A percentile compares a stretch with the other conserved stretches of the same genome.
Conservation (phyloP, 768 basidiomycete genomes). For the Panus rudis region DNA sequence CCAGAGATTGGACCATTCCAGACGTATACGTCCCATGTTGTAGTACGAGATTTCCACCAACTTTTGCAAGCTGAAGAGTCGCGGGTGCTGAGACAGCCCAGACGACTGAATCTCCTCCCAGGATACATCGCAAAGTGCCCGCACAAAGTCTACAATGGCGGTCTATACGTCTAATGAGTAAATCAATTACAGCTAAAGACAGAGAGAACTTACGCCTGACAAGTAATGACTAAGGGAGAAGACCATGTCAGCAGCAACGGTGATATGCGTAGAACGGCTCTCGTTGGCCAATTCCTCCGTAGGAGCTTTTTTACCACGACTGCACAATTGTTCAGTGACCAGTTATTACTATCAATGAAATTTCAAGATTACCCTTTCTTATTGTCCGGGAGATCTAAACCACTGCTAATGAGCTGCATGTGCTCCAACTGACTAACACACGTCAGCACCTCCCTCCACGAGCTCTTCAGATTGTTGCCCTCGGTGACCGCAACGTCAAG, state of each 20-base stretch:
- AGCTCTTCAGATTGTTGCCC: slow-evolving; percentile 91
- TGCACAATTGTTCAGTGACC: slow-evolving; percentile 25
- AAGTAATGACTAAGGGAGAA: slow-evolving; percentile 94
- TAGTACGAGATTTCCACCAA: slow-evolving; percentile 99
- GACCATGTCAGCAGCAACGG: slow-evolving; percentile 98
- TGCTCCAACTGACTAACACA: slow-evolving; percentile 98
- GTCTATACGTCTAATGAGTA: slow-evolving; percentile 40
- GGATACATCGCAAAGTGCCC: slow-evolving; percentile 91
- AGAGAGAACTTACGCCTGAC: slow-evolving; percentile 68
- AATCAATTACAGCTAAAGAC: slow-evolving; percentile 6
- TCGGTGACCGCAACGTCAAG: slow-evolving; percentile 95
- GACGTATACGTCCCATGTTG: slow-evolving; percentile 96
- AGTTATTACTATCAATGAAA: slow-evolving; percentile 3
- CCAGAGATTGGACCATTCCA: slow-evolving; percentile 99
- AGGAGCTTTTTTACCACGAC: slow-evolving; percentile 48
- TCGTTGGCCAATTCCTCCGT: slow-evolving; percentile 95
- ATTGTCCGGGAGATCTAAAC: slow-evolving; percentile 78
- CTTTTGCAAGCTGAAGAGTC: slow-evolving; percentile 95
- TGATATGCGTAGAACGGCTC: slow-evolving; percentile 95
- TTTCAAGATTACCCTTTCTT: slow-evolving; percentile 74
- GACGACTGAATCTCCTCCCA: slow-evolving; percentile 99
- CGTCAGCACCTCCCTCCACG: slow-evolving; percentile 93
- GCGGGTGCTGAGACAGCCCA: slow-evolving; percentile 86
- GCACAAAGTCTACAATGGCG: slow-evolving; percentile 97
- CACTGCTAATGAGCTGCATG: slow-evolving; percentile 95